Percentiles rank a stretch among this genome's conserved stretches.
Conservation (phyloP, 441 rosid species). For the Corymbia calophylla region DNA sequence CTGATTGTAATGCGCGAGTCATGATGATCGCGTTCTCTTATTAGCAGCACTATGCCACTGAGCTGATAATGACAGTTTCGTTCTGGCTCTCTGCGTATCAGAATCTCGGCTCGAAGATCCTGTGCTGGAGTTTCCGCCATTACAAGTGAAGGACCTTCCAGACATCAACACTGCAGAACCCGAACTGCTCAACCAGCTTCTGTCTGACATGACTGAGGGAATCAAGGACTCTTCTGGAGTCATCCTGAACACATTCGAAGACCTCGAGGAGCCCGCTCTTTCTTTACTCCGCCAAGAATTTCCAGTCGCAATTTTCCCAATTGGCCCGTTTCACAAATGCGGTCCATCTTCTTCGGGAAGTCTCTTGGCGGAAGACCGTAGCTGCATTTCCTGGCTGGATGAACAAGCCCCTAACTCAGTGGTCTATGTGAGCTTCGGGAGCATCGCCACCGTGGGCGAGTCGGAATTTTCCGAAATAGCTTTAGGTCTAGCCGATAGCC, state of each 20-base stretch:
- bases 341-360: not conserved
- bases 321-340: conserved; percentile 27
- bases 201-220: not conserved
- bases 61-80: not conserved
- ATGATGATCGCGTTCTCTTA: not conserved
- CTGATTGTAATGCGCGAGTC: not conserved
- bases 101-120: not conserved
- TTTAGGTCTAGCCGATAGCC: not conserved
- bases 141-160: not conserved
- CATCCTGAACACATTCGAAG: not conserved
- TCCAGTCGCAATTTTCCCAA: conserved; percentile 20
- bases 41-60: not conserved
- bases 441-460: not conserved
- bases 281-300: not conserved
- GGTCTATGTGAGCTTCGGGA: conserved; percentile 11
- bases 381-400: conserved; percentile 11
- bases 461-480: not conserved
- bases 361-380: not conserved
- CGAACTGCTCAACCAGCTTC: not conserved
- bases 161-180: not conserved
- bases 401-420: conserved; percentile 2
- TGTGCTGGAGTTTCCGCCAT: not conserved
- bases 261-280: conserved; percentile 27
- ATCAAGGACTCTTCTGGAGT: not conserved
- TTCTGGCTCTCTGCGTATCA: not conserved